A percentile compares a stretch with the other conserved stretches of the same genome.
These are phyloP conservation scores for Yamadazyma endophytica DNA, from an alignment of 805 yeast species.

Conservation along the genomic window DNA sequence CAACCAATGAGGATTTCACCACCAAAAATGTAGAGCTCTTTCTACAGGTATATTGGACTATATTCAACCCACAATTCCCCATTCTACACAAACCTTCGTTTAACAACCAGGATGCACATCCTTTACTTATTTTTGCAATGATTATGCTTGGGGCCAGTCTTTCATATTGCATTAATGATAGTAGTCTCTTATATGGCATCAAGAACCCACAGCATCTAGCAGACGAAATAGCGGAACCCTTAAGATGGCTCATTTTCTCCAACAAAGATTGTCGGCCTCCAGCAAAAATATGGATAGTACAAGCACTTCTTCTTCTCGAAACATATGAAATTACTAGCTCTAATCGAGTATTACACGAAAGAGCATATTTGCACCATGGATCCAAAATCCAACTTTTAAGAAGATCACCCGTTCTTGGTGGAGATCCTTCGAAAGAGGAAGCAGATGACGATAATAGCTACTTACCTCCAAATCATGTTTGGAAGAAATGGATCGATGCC, in stretches of 20 bases:
- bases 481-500: constrained; percentile 34
- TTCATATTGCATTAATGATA: constrained; percentile 19
- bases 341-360: constrained; percentile 62
- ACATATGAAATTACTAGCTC: constrained; percentile 69
- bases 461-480: constrained; percentile 14
- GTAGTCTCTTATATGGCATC: constrained; percentile 1
- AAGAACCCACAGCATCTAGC: constrained; percentile 31
- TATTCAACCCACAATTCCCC: constrained; percentile 55
- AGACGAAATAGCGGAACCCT: constrained; percentile 47
- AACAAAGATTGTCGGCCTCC: constrained; percentile 70
- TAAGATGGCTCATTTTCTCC: constrained; percentile 66
- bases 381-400: constrained; percentile 38
- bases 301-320: constrained; percentile 64
- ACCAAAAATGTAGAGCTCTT: constrained; percentile 13
- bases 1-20: constrained; percentile 13
- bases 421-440: constrained; percentile 31
- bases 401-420: constrained; percentile 30
- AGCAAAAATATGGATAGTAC: constrained; percentile 68
- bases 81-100: constrained; percentile 59
- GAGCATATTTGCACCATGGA: constrained; percentile 83
- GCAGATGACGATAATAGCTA: constrained; percentile 19
- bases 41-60: constrained; percentile 46
- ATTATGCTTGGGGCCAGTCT: constrained; percentile 51
- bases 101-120: constrained; percentile 40
- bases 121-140: constrained; percentile 50